Evolutionary conservation across 805 yeast species (phyloP).

Genomic region (Barnettozyma botsteinii): DNA sequence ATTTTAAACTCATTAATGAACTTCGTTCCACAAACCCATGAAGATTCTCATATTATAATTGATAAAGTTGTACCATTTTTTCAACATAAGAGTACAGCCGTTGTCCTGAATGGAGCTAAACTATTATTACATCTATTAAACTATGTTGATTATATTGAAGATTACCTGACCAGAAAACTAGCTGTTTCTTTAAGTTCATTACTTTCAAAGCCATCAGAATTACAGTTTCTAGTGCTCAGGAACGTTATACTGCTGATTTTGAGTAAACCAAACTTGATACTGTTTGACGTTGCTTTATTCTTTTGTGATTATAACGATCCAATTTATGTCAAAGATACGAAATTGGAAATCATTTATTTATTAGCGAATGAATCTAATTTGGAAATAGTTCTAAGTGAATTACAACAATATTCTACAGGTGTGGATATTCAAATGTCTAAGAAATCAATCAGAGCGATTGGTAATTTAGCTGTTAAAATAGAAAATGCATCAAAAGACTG

Average conservation of each 20-base stretch:
- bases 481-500: constrained; percentile 57
- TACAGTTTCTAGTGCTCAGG: constrained; percentile 76
- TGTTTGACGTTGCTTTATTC: constrained; percentile 70
- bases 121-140: constrained; percentile 67
- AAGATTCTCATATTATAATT: constrained; percentile 60
- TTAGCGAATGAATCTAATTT: constrained; percentile 65
- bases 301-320: constrained; percentile 84
- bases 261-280: constrained; percentile 53
- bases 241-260: constrained; percentile 72
- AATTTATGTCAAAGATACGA: constrained; percentile 82
- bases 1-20: constrained; percentile 59
- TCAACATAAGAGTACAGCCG: constrained; percentile 76
- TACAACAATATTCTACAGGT: constrained; percentile 83
- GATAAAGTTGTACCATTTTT: constrained; percentile 63
- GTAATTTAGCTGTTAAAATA: constrained; percentile 78
- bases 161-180: constrained; percentile 53
- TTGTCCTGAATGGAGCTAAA: constrained; percentile 71
- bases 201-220: constrained; percentile 70
- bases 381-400: constrained; percentile 58
- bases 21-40: constrained; percentile 64
- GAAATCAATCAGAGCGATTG: constrained; percentile 84
- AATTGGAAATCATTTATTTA: constrained; percentile 77
- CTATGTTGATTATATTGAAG: constrained; percentile 54
- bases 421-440: constrained; percentile 82
- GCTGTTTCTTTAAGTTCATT: constrained; percentile 66